Evolutionary conservation across 352 stramenopile species (phyloP), one percentile per base, ranked within the genome.

Genomic region (Peronosclerospora sorghi): DNA sequence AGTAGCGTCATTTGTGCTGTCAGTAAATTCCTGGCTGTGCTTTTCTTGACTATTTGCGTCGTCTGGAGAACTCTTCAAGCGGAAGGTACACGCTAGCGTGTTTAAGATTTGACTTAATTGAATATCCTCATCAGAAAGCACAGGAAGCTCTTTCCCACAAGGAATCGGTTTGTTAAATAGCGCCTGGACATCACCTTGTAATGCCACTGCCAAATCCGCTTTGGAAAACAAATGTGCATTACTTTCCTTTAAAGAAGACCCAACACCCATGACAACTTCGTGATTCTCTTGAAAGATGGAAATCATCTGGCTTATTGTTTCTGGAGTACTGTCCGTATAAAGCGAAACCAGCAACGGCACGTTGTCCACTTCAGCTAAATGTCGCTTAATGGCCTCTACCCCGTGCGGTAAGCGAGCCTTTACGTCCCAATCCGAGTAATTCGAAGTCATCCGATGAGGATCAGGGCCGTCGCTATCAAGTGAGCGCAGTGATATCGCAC

Each of bases 281-380:
- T 89, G 47, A 48, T 93, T 79, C 35, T 89, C 67, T 27, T 91
- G 76, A 38, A 95, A 94, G 24, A 93, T 81, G 1, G 59, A 75
- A 18, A 88, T 76, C 74, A 98, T 98, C 44, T 98, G 87, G 51
- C 78, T 83, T 24, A 96, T 97, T 10, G 86, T 97, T 44, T 93
- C 69, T 10, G 95, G 93, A 2, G 93, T 98, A 30, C 91, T 95
- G 67, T 99, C 95, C 1, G 96, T 99, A 57, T 97, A 99, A 5
- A 98, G 66, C 37, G 84, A 97, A 20, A 99, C 96, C 20, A 98
- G 63, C 8, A 99, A 68, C 10, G 95, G 95, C 8, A 99, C 95
- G 51, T 99, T 98, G 61, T 99, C 96, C 7, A 98, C 92, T 40
- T 97, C 87, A n/a, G 93, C 68, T 13, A 99, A 62, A 47, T 98